phyloP scores from a whole-genome alignment of 805 yeast species.

The Lipomyces chichibuensis region DNA sequence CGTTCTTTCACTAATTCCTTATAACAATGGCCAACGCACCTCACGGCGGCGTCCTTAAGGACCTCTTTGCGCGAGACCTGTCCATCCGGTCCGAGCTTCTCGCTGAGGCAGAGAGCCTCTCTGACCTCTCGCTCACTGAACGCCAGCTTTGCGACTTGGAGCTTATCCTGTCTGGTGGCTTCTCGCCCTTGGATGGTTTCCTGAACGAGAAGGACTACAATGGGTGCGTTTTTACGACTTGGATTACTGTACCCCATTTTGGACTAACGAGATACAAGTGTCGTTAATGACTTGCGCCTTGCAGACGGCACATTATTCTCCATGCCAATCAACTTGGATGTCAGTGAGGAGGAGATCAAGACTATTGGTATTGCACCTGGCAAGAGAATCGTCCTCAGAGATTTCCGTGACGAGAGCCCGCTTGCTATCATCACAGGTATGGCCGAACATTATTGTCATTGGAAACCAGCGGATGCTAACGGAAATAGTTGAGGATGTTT shows the following conservation, averaged over 20 bases:
- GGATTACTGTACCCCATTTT: background rate
- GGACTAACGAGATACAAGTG: slow-evolving; percentile 43
- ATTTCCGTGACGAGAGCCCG: slow-evolving; percentile 76
- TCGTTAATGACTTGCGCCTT: slow-evolving; percentile 68
- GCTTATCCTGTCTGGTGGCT: slow-evolving; percentile 89
- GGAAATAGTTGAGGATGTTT: slow-evolving; percentile 62
- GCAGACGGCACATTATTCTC: slow-evolving; percentile 82
- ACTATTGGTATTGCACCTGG: slow-evolving; percentile 51
- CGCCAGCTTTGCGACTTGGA: slow-evolving; percentile 94
- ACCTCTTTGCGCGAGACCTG: slow-evolving; percentile 80
- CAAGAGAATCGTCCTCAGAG: slow-evolving; percentile 71
- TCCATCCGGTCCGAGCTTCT: slow-evolving; percentile 58
- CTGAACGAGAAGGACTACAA: slow-evolving; percentile 68
- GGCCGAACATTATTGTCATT: background rate
- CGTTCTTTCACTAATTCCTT: background rate
- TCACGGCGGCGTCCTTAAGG: slow-evolving; percentile 91
- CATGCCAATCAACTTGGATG: slow-evolving; percentile 89
- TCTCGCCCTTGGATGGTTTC: slow-evolving; percentile 82
- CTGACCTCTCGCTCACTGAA: slow-evolving; percentile 60
- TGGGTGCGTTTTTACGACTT: slow-evolving; percentile 30
- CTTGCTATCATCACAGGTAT: slow-evolving; percentile 73
- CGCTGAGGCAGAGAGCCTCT: slow-evolving; percentile 58
- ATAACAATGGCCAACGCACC: slow-evolving; percentile 57
- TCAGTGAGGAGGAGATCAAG: slow-evolving; percentile 55
- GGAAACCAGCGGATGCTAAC: background rate